Evolutionary conservation across 805 yeast genomes (phyloP), one percentile per base, ranked within the genome.

Genomic region (Kregervanrija pseudodelftensis): DNA sequence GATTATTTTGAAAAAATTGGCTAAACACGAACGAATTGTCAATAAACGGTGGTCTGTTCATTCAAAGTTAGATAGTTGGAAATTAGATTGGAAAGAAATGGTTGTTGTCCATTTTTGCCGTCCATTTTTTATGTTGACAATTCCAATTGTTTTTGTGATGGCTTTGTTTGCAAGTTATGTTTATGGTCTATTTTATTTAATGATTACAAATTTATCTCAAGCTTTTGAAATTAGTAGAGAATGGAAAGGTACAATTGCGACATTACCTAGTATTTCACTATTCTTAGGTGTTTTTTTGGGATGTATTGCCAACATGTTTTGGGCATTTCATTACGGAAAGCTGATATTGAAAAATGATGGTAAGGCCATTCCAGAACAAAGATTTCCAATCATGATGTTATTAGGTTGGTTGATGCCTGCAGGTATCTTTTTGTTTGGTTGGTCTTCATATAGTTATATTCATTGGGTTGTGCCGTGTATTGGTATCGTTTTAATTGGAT

Each of bases 391-490:
- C 2, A 71, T 79, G 77, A 76, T 77, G 49, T 59, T 67, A 12
- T 65, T 74, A 14, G 79, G 83, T 1, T 49, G 80, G 33, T 55
- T 72, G 13, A 69, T 78, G 49, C 80, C 87, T 0, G 66, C 70
- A 11, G 88, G 87, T 70, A 63, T 79, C 38, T 77, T 82, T 54
- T 61, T 81, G 58, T 69, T 79, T 54, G 84, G 82, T 8, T 82
- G 87, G 87, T 67, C 83, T 0, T 73, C 78, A 44, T 54, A 58
- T 32, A 51, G 58, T 8, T 45, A 51, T 9, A 59, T 72, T 15
- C 77, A 67, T 49, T 76, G 80, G 80, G 61, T 72, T n/a, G 76
- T 70, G 8, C 85, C 82, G 1, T 56, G 59, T 30, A 65, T 82
- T 30, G 90, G 89, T 3, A 69, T 79, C 13, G 73, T 67, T 4